Evolutionary conservation across 2,329 filamentous ascomycete genomes (phyloP), one percentile per base, ranked within the genome.

Genomic region (Colletotrichum scovillei): DNA sequence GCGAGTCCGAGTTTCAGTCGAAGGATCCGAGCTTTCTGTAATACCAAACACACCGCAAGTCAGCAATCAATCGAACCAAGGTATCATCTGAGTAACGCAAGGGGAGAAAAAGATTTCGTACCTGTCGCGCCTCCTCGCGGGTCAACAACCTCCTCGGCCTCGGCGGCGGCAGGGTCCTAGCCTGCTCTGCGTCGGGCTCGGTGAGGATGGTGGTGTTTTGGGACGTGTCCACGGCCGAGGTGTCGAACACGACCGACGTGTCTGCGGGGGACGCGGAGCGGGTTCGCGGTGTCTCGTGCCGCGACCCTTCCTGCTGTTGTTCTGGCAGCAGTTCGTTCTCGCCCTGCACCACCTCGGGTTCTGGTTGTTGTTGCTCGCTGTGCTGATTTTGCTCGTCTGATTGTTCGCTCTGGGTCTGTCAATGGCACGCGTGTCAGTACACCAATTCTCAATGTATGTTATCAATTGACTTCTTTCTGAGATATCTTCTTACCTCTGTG

Each of bases 1-100:
- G 92, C 93, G 24, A 95, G 88, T 32, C 89, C 87, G 19, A 95
- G 88, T n/a, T 93, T 89, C 11, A 94, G 87, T 64, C 88, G 88
- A 57, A 95, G 85, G 62, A 91, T 89, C 78, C 93, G 89, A 24
- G 91, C 92, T 82, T 89, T 88, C 88, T 93, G 80, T 66, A 49
- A 26, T 19, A 24, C 5, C 32, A 32, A 8, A 30, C 7, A 28
- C 69, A 42, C 5, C 5, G 1, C n/a, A 35, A 4, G 70, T 75
- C 28, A 71, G 74, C 42, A 62, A 52, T 38, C 22, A 24, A 8
- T 8, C 16, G 5, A 3, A 16, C 16, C 42, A 46, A 8, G 42
- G 16, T n/a, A 57, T 35, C 26, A 58, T 60, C 28, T 32, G 5
- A 62, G 5, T n/a, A 46, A 19, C 46, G 12, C 32, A 22, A 49